These are phyloP conservation scores for Phytophthora ramorum DNA, from an alignment of 352 stramenopile species.

Conservation along the genomic window DNA sequence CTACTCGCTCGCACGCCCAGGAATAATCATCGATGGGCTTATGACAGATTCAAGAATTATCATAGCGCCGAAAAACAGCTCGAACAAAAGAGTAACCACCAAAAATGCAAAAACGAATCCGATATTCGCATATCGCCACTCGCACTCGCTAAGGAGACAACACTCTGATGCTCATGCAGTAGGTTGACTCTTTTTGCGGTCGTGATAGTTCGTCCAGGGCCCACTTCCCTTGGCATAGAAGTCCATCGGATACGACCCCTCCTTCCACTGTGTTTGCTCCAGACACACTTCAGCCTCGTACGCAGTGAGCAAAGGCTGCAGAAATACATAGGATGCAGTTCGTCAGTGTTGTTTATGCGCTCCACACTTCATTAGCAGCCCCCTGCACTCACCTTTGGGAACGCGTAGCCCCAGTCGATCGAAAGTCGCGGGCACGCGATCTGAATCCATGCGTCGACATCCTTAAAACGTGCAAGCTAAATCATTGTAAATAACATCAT, in stretches of 20 bases:
- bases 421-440: conserved; percentile 98
- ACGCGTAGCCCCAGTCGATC: conserved; percentile 99
- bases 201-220: conserved; percentile 97
- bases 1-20: conserved; percentile 21
- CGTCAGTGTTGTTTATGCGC: background rate
- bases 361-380: background rate
- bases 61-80: conserved; percentile 18
- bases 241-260: conserved; percentile 98
- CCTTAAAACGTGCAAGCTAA: conserved; percentile 87
- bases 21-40: conserved; percentile 9
- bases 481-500: background rate
- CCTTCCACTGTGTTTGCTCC: conserved; percentile 86
- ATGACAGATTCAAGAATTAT: conserved; percentile 23
- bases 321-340: background rate
- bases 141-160: background rate
- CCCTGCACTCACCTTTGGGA: conserved; percentile 75
- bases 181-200: conserved; percentile 45
- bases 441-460: conserved; percentile 98
- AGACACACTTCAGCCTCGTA: conserved; percentile 98
- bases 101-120: conserved; percentile 29
- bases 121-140: conserved; percentile 8
- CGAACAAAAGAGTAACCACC: conserved; percentile 16
- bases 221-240: conserved; percentile 98
- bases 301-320: conserved; percentile 93
- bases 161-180: conserved; percentile 5